Conservation (phyloP, 2,329 filamentous ascomycete species). For the Diaporthe vexans region DNA sequence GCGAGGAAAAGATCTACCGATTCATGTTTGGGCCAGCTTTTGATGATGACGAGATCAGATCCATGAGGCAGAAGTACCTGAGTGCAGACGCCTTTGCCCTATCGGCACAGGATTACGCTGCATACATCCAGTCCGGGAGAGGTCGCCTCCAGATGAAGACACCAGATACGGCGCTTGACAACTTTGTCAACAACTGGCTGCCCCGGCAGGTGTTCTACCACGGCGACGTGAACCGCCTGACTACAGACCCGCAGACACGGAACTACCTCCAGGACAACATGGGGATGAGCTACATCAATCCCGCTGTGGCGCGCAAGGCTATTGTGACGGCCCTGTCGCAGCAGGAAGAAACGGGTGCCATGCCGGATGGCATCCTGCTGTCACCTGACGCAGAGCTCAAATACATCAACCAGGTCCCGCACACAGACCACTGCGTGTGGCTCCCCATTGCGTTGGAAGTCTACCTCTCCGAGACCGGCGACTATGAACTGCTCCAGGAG, state of each 20-base stretch:
- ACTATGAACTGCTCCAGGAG: conserved; percentile 64
- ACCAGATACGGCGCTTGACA: conserved; percentile 67
- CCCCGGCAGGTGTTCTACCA: conserved; percentile 71
- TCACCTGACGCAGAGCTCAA: conserved; percentile 68
- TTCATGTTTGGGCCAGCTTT: conserved; percentile 69
- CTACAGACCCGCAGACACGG: conserved; percentile 70
- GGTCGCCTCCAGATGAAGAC: conserved; percentile 68
- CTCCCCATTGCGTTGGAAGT: conserved; percentile 67
- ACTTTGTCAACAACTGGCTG: conserved; percentile 72
- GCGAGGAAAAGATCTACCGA: conserved; percentile 61
- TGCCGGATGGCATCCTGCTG: conserved; percentile 70
- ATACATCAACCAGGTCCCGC: conserved; percentile 73
- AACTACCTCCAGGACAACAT: conserved; percentile 73
- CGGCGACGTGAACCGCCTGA: conserved; percentile 70
- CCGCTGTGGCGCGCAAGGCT: conserved; percentile 61
- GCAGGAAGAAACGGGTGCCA: conserved; percentile 67
- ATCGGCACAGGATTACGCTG: conserved; percentile 62
- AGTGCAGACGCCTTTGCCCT: conserved; percentile 62
- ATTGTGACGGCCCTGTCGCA: conserved; percentile 65
- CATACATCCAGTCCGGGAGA: conserved; percentile 63
- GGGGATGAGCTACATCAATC: conserved; percentile 71
- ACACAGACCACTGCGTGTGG: conserved; percentile 73
- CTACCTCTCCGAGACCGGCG: conserved; percentile 68
- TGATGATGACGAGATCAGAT: conserved; percentile 63
- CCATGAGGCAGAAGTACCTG: conserved; percentile 62